These are phyloP conservation scores for Globisporangium echinulatum DNA, from an alignment of 352 stramenopile species.

Conservation along the genomic window DNA sequence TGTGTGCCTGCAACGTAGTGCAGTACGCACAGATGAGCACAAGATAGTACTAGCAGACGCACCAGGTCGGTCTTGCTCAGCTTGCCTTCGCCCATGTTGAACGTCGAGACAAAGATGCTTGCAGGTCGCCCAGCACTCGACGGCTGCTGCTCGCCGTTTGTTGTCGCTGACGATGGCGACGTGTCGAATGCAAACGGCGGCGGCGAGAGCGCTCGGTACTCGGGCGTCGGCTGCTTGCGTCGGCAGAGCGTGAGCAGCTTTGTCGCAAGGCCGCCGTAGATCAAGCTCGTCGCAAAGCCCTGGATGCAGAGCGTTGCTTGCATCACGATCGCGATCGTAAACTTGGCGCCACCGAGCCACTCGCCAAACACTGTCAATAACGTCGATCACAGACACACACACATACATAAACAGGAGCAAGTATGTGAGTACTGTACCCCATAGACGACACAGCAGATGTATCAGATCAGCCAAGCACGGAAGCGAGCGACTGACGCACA, in stretches of 20 bases:
- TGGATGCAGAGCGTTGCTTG: conserved; percentile 57
- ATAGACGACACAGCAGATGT: too few species aligned
- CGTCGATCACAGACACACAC: too few species aligned
- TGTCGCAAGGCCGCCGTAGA: conserved; percentile 48
- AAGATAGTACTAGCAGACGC: background rate
- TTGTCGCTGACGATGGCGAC: too few species aligned
- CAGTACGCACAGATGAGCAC: too few species aligned
- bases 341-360: conserved; percentile 33
- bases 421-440: too few species aligned
- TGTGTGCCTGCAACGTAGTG: too few species aligned
- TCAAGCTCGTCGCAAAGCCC: conserved; percentile 54
- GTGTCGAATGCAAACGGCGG: conserved; percentile 26
- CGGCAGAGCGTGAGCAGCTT: conserved; percentile 30
- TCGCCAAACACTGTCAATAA: conserved; percentile 32
- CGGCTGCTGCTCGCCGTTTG: background rate
- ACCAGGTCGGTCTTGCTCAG: conserved; percentile 42
- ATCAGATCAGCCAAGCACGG: too few species aligned
- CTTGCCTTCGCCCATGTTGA: conserved; percentile 77
- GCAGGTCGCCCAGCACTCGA: conserved; percentile 26
- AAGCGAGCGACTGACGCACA: conserved; percentile 20
- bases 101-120: conserved; percentile 76
- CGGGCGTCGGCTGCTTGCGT: conserved; percentile 13
- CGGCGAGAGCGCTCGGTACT: conserved; percentile 29
- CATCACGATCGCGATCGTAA: conserved; percentile 53
- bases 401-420: too few species aligned